A percentile compares a stretch with the other conserved stretches of the same genome.
phyloP scores from a whole-genome alignment of 371 early-diverging fungal genomes.

The Mortierella sp. region DNA sequence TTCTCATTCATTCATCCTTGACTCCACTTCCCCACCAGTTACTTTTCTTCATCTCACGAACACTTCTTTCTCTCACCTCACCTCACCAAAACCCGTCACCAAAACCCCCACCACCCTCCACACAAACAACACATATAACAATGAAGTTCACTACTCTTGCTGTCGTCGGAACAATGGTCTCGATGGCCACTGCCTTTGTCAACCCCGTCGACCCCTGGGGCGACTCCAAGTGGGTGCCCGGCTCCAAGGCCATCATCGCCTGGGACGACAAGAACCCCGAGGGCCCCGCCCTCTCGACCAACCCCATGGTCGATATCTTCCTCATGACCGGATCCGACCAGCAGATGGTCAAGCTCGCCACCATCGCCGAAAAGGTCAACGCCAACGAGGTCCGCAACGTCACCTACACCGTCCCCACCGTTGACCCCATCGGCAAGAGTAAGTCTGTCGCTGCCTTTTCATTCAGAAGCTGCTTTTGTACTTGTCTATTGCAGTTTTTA shows the following conservation, averaged over 20 bases:
- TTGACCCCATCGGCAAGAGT: constrained; percentile 50
- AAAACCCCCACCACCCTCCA: not conserved
- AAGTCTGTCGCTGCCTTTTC: constrained; percentile 18
- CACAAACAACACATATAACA: not conserved
- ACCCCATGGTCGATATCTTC: constrained; percentile 37
- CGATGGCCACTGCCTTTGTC: constrained; percentile 43
- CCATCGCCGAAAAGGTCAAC: constrained; percentile 21
- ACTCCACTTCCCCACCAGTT: constrained; percentile 5
- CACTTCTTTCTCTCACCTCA: not conserved
- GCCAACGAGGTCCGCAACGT: constrained; percentile 5
- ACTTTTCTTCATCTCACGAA: not conserved
- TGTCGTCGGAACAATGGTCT: constrained; percentile 38
- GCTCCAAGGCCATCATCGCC: constrained; percentile 33
- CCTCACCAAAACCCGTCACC: not conserved
- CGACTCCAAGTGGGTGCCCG: constrained; percentile 27
- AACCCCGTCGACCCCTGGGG: constrained; percentile 44
- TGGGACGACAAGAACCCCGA: constrained; percentile 28
- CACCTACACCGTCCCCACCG: constrained; percentile 35
- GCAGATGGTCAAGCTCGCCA: constrained; percentile 21
- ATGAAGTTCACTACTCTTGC: constrained; percentile 48
- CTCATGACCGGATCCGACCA: constrained; percentile 46
- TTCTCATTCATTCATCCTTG: constrained; percentile 15
- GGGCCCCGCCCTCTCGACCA: constrained; percentile 21
- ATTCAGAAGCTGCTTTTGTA: not conserved
- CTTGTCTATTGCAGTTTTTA: not conserved